Conservation (phyloP, 2,329 filamentous ascomycete genomes). For the Parafenestella ontariensis region DNA sequence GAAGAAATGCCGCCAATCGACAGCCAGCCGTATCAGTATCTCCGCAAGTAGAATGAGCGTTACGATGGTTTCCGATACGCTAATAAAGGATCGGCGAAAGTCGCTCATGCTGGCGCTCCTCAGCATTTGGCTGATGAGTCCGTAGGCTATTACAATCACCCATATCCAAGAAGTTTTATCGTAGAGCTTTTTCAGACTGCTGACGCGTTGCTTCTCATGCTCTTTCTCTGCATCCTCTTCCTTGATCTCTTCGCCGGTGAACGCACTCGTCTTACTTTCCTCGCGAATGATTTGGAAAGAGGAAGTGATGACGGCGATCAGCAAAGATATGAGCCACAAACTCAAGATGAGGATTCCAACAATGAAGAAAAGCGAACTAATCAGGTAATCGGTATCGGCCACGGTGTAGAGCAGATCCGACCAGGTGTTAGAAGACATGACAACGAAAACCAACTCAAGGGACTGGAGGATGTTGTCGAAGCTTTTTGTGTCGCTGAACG, state of each 20-base stretch:
- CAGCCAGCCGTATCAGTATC: conserved; percentile 77
- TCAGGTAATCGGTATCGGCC: conserved; percentile 87
- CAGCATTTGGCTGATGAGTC: conserved; percentile 78
- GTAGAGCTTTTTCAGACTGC: conserved; percentile 72
- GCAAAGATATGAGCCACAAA: conserved; percentile 93
- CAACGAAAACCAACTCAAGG: conserved; percentile 91
- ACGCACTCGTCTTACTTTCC: conserved; percentile 92
- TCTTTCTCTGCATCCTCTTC: conserved; percentile 45
- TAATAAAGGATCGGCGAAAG: conserved; percentile 68
- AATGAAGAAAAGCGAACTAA: conserved; percentile 79
- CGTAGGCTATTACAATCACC: conserved; percentile 80
- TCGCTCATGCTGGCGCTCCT: conserved; percentile 78
- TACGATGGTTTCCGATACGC: conserved; percentile 74
- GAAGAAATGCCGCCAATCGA: conserved; percentile 84
- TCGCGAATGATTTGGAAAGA: conserved; percentile 98
- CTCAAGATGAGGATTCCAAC: conserved; percentile 85
- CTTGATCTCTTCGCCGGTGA: conserved; percentile 72
- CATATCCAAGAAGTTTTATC: conserved; percentile 78
- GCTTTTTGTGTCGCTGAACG: conserved; percentile 83
- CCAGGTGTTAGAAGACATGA: conserved; percentile 99
- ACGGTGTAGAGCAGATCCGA: conserved; percentile 94
- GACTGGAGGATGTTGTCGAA: conserved; percentile 96
- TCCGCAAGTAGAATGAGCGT: conserved; percentile 82
- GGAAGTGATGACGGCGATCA: conserved; percentile 96
- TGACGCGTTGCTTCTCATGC: conserved; percentile 51